Conservation (phyloP, 2,329 filamentous ascomycete genomes). For the Phialocephala sp. region DNA sequence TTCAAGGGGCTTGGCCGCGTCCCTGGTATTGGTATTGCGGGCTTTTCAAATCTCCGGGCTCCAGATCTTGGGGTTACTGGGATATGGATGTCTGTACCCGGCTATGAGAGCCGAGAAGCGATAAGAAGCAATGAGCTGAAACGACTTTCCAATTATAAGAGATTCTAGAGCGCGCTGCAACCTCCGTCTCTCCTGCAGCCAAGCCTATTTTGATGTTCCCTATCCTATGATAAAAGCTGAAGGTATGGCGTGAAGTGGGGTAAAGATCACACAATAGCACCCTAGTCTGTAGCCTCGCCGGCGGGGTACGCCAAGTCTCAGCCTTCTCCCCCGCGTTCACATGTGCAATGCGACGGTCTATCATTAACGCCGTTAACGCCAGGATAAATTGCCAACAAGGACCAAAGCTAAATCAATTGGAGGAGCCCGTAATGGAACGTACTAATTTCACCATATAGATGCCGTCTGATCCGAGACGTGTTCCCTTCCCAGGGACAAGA, state of each 20-base stretch:
- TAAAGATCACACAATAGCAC: slow-evolving; percentile 8
- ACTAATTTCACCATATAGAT: slow-evolving; percentile 2
- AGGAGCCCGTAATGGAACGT: neutral
- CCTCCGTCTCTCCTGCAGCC: neutral
- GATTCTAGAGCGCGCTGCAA: neutral
- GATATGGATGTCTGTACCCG: neutral
- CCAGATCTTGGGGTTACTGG: neutral
- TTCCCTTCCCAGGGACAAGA: neutral
- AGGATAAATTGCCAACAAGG: neutral
- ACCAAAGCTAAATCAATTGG: neutral
- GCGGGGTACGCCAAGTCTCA: slow-evolving; percentile 1
- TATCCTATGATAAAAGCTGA: neutral
- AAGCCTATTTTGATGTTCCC: neutral
- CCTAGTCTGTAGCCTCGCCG: slow-evolving; percentile 13
- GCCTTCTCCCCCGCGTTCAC: slow-evolving; percentile 6
- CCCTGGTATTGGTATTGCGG: neutral
- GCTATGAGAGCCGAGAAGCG: neutral
- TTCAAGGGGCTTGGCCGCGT: neutral
- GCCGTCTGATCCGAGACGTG: slow-evolving; percentile 4
- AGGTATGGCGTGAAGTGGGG: slow-evolving; percentile 15
- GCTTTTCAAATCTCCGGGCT: neutral
- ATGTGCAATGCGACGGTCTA: neutral
- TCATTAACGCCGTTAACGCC: slow-evolving; percentile 4
- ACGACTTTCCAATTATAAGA: neutral
- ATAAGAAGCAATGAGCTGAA: neutral